Conservation (phyloP, 148 eudicot species). For the Rhododendron kiyosumense region DNA sequence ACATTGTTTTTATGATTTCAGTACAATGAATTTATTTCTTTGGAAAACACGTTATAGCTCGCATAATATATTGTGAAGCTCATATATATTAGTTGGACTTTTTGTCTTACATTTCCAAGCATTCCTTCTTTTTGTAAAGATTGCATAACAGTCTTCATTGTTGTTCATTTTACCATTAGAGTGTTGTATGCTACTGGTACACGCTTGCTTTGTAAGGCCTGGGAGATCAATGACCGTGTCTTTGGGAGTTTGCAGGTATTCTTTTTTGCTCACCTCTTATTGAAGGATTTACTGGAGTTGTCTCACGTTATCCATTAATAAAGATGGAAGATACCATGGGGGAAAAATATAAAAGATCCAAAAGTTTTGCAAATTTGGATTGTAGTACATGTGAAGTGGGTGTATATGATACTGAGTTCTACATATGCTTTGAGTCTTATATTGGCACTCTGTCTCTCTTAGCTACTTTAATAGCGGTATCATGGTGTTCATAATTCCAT, state of each 20-base stretch:
- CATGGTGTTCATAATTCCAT: not conserved
- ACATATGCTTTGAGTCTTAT: not conserved
- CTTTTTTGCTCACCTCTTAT: slow-evolving; percentile 2
- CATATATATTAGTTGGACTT: not conserved
- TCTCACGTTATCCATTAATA: not conserved
- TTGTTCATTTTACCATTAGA: slow-evolving; percentile 32
- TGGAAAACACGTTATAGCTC: not conserved
- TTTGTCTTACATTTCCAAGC: not conserved
- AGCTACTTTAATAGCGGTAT: not conserved
- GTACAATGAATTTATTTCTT: not conserved
- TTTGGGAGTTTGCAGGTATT: slow-evolving; percentile 79
- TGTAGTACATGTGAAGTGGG: not conserved
- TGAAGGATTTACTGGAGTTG: not conserved
- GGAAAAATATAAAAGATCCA: not conserved
- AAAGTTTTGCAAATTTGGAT: not conserved
- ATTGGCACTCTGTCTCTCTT: not conserved
- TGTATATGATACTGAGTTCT: not conserved
- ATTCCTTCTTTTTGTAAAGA: not conserved
- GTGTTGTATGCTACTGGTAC: slow-evolving; percentile 67
- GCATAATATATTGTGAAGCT: not conserved
- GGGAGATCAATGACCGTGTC: slow-evolving; percentile 92
- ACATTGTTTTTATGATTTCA: not conserved
- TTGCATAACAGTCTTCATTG: not conserved
- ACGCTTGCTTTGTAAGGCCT: slow-evolving; percentile 85
- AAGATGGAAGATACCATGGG: not conserved